Percentiles rank a stretch among this genome's conserved stretches.
These are phyloP conservation scores for Beauveria medogensis DNA, from an alignment of 2,329 filamentous ascomycete genomes.

Conservation along the genomic window DNA sequence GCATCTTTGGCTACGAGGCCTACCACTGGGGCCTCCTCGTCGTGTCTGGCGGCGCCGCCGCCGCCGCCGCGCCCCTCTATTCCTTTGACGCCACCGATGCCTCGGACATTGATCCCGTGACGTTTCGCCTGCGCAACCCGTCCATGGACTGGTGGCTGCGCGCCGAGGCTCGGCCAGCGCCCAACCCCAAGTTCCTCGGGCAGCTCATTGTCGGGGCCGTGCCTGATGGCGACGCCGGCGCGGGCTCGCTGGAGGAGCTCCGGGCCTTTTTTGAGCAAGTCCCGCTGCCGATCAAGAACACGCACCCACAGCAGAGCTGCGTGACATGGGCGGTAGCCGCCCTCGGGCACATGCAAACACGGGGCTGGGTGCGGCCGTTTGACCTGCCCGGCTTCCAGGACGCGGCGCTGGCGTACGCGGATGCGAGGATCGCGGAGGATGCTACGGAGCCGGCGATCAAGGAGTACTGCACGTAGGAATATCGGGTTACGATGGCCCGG, in stretches of 20 bases:
- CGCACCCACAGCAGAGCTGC: constrained; percentile 26
- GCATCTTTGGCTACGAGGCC: constrained; percentile 20
- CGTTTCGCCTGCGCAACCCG: constrained; percentile 24
- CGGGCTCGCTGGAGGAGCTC: constrained; percentile 13
- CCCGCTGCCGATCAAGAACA: constrained; percentile 23
- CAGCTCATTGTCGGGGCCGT: constrained; percentile 21
- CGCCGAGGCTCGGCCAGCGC: constrained; percentile 13
- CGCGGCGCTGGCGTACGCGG: constrained; percentile 21
- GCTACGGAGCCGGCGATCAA: neutral
- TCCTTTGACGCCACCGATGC: constrained; percentile 24
- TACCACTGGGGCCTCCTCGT: constrained; percentile 26
- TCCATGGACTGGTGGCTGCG: constrained; percentile 25
- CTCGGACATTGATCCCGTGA: constrained; percentile 22
- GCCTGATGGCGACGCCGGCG: constrained; percentile 12
- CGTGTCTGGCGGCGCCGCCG: constrained; percentile 13
- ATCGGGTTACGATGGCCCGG: no score
- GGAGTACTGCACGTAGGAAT: neutral
- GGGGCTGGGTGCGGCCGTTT: constrained; percentile 19
- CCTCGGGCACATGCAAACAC: constrained; percentile 18
- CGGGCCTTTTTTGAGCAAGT: constrained; percentile 17
- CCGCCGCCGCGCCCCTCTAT: neutral
- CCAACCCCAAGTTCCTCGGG: constrained; percentile 20
- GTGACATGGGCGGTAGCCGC: constrained; percentile 25
- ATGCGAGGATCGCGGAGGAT: constrained; percentile 19
- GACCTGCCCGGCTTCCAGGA: constrained; percentile 21